These are phyloP conservation scores for Acanthamoeba lenticulata DNA, from an alignment of 208 protist genomes.

Conservation along the genomic window DNA sequence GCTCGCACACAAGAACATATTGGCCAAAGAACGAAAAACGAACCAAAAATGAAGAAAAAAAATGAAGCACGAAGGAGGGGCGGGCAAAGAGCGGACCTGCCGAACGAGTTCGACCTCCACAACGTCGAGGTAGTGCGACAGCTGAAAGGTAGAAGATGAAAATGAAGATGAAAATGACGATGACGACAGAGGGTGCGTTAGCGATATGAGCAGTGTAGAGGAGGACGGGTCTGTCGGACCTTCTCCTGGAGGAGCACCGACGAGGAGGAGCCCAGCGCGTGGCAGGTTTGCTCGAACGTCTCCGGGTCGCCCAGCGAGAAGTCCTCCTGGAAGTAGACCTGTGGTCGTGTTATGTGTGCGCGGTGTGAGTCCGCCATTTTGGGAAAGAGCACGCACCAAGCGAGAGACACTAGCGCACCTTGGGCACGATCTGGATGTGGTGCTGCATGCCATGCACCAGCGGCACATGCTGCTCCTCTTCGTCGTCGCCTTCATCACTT, in stretches of 20 bases:
- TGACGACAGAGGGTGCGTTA: neutral
- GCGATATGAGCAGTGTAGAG: neutral
- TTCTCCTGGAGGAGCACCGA: conserved; percentile 37
- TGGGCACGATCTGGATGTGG: neutral
- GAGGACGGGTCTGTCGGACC: neutral
- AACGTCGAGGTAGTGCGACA: conserved; percentile 66
- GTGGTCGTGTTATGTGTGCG: neutral
- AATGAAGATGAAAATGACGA: neutral
- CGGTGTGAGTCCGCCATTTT: neutral
- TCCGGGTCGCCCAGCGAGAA: conserved; percentile 44
- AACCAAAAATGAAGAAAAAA: neutral
- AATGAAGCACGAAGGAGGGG: neutral
- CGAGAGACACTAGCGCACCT: neutral
- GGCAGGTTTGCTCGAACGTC: conserved; percentile 59
- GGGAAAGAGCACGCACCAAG: neutral
- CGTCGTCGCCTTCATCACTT: neutral
- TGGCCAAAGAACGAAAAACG: neutral
- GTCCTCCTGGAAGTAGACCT: conserved; percentile 64
- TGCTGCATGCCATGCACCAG: neutral
- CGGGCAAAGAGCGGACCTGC: neutral
- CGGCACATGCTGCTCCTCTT: neutral
- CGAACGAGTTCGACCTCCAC: conserved; percentile 65
- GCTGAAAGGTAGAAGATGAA: no score
- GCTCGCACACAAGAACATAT: neutral
- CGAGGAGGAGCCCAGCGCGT: conserved; percentile 10